Evolutionary conservation across 1,284 basidiomycete genomes (phyloP), one percentile per base, ranked within the genome.

Genomic region (Sporisorium scitamineum): DNA sequence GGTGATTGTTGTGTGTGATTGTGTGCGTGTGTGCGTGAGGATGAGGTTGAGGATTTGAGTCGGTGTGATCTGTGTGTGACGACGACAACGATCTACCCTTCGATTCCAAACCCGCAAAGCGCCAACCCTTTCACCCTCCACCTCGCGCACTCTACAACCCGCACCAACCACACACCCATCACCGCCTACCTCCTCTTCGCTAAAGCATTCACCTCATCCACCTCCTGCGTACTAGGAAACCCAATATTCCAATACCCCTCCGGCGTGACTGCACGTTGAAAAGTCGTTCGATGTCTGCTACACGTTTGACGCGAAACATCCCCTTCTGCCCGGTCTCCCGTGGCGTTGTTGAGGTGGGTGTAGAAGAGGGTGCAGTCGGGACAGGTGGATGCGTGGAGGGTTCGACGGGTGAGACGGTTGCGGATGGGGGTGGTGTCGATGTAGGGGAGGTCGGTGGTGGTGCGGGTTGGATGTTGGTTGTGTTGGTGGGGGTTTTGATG

Each of bases 291-390:
- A 22, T 75, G 72, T 11, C 72, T 41, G 11, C 67, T 70, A 24
- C 67, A 75, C 1, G 72, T 67, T 13, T 37, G 50, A 5, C 63
- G 20, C 26, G 70, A 68, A 5, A 47, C 11, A 24, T 63, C 45
- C 2, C 70, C 69, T n/a, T 48, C 18, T 0, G 47, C 18, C 16
- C 5, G 5, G 3, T 31, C 9, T 16, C 41, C 31, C 55, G 31
- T 8, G 32, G 53, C 41, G 34, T 29, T 14, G 47, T 62, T 44
- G 48, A 72, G 44, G 18, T 75, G 67, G 14, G 55, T 26, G 37
- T 75, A 75, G 72, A 75, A 75, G 20, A 59, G 47, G 18, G 45
- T 34, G 41, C 72, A 75, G 39, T 75, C 72, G 34, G 72, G 72
- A 24, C 72, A 75, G 48, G 62, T 59, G 34, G 57, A 52, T 16